Conservation (phyloP, 805 yeast genomes). For the Spathaspora sp. region DNA sequence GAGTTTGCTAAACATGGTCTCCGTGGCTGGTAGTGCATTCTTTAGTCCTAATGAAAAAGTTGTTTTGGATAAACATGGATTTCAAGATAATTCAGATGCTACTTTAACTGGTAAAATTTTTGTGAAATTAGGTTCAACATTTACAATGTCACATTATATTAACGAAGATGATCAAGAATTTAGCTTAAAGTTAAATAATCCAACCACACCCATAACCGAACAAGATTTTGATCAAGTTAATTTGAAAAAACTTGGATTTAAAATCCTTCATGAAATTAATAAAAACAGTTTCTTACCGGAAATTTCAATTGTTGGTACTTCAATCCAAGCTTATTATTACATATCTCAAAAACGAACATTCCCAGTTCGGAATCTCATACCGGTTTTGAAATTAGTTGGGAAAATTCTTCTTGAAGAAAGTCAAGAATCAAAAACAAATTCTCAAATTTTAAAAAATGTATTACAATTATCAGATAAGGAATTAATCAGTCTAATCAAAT, state of each 20-base stretch:
- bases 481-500: conserved; percentile 19
- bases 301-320: conserved; percentile 49
- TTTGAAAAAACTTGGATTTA: conserved; percentile 52
- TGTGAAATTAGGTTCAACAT: conserved; percentile 30
- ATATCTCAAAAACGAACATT: conserved; percentile 11
- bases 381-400: conserved; percentile 25
- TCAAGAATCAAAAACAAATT: conserved; percentile 18
- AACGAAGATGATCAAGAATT: conserved; percentile 11
- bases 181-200: neutral
- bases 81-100: conserved; percentile 22
- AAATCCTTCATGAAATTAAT: conserved; percentile 50
- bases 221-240: conserved; percentile 16
- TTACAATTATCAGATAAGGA: conserved; percentile 16
- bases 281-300: conserved; percentile 49
- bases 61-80: conserved; percentile 18
- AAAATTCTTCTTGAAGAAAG: conserved; percentile 17
- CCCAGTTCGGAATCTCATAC: conserved; percentile 21
- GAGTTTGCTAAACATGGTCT: conserved; percentile 36
- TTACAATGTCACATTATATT: conserved; percentile 25
- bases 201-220: conserved; percentile 1
- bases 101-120: conserved; percentile 35
- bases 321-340: conserved; percentile 32
- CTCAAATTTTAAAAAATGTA: conserved; percentile 16
- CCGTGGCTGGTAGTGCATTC: conserved; percentile 31
- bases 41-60: conserved; percentile 7